Base-by-base conservation (phyloP, 805 yeast species). In the Candida tibetensis region DNA sequence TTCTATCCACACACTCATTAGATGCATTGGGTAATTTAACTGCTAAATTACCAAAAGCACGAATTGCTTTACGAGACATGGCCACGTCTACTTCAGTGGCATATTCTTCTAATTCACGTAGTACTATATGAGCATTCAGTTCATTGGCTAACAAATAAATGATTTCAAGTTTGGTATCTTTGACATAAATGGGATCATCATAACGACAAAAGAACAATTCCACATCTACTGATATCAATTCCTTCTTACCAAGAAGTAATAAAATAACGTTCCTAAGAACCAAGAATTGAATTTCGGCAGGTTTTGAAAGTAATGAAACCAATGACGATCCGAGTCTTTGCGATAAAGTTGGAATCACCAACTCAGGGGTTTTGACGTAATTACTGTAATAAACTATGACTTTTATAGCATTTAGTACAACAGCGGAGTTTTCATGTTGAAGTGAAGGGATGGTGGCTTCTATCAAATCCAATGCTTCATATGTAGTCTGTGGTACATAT, bases 21-120 rank as follows among this genome's bases (percentile, higher is more conserved):
- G 90, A 81, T 0, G 85, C 79, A 6, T 58, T 58, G 17, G 78
- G 79, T 12, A 88, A 61, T 52, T 86, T 87, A 18, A 89, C 79
- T 0, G 96, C 95, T 15, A 91, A 65, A 52, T 89, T 86, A 2
- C 97, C 97, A 44, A 91, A 79, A 0, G 96, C 95, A 42, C 95
- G 66, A 3, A 91, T 79, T 0, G 97, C 89, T 52, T 88, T 85
- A 39, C 95, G 69, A 1, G 90, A 86, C 82, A 89, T 87, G 41
- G 84, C 83, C 17, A 81, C 75, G 58, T 90, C 96, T 10, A 86
- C 81, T 51, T 87, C 96, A 0, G 88, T 77, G 4, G 95, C 95
- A 58, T 90, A 90, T 50, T 85, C 95, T 45, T 80, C 83, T 36
- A 90, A 60, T 55, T 90, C 98, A 13, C 77, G 64, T 32, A 90